Evolutionary conservation across 2,329 filamentous ascomycete species (phyloP), one percentile per base, ranked within the genome.

Genomic region (Didymella pomorum): DNA sequence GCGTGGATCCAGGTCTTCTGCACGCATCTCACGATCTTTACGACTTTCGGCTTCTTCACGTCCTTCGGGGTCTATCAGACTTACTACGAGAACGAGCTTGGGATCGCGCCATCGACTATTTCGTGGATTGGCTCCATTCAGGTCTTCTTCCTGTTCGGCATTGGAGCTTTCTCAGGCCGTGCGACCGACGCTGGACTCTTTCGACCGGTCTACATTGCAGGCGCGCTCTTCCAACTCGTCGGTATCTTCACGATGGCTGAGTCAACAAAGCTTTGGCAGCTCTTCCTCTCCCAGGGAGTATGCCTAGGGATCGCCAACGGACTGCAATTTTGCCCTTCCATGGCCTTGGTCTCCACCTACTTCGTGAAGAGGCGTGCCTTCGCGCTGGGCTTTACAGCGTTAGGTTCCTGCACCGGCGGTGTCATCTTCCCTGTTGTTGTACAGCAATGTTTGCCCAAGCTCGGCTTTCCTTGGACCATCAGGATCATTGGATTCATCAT

Each of bases 401-500:
- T 71, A 3, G 72, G 72, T 10, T 65, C 67, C 9, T 70, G 67
- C 20, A 71, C 71, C 4, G 72, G 72, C 6, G 72, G 72, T 18
- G 61, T 75, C 11, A 56, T 75, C 1, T 74, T 74, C 26, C 72
- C 72, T 20, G 58, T 74, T n/a, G 69, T 75, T 25, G 71, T 69
- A 14, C 69, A 72, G 52, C 68, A 73, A 52, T 72, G 69, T 25
- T 56, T 75, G 11, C 70, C 70, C 23, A 64, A 52, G 12, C 35
- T 73, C 21, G 72, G 71, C n/a, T 90, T 89, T 65, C 79, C 80
- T 0, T 89, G 87, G 86, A 87, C 87, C 0, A 82, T 88, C 35
- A 79, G 87, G 0, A 83, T 84, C 1, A 80, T 89, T 46, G 87
- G 85, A 0, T 83, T 90, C 52, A 80, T 90, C 25, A 84, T 86